Base-by-base conservation (phyloP, 306 rosid species). In the Lathyrus oleraceus region DNA sequence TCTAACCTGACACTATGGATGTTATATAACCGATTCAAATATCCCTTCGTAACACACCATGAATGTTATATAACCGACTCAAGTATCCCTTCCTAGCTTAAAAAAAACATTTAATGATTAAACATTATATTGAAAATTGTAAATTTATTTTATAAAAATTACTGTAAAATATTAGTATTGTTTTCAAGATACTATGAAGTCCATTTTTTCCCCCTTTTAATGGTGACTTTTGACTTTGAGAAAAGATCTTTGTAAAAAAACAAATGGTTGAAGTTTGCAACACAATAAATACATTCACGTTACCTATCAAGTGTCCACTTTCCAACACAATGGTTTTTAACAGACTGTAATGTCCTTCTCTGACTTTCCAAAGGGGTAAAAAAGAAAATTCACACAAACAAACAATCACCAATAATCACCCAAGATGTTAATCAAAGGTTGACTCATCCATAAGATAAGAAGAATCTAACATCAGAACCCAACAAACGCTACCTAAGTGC, bases 351-450 rank as follows among this genome's bases (percentile, higher is more conserved):
- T 25, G 61, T 56, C 61, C 61, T 19, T 25, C 10, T 56, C 60
- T 21, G n/a, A 53, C 32, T 21, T 28, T 49, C 25, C 4, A 25
- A 56, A 27, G 62, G 62, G 62, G 62, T 9, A 27, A 27, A 57
- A 57, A 1, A 6, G 62, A 27, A 17, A 57, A 27, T 6, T 57
- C 12, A 57, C 11, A 57, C 8, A 57, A 57, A 60, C 25, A 42
- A n/a, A 13, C 44, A 6, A 6, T 36, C 28, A 27, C 19, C 57
- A 25, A 25, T 25, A 14, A 61, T 1, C 48, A 20, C 44, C 13
- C 11, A 57, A 77, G 73, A 60, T 67, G 78, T 67, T 64, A 25
- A 66, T 76, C 56, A 30, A 16, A 70, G 8, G 27, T 70, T 57
- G 15, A 5, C 23, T 21, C 60, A 17, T 57, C 59, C 38, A 6